Evolutionary conservation across 202 grass and related monocot genomes (phyloP).

Genomic region (Eragrostis tef): DNA sequence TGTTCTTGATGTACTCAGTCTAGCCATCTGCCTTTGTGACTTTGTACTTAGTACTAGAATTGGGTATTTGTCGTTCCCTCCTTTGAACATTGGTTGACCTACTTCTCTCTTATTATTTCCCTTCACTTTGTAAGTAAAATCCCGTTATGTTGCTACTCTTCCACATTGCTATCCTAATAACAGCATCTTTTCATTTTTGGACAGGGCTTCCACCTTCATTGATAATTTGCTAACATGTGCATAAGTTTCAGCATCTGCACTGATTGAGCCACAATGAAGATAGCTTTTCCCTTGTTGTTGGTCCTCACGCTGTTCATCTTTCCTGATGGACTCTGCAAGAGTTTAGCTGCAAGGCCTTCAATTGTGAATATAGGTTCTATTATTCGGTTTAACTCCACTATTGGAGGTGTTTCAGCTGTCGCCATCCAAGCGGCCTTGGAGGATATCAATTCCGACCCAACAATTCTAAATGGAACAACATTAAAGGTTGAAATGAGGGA

Average conservation of each 20-base stretch:
- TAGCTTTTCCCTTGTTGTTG: conserved; percentile 42
- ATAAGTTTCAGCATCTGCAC: conserved; percentile 22
- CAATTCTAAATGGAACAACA: conserved; percentile 70
- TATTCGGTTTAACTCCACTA: conserved; percentile 71
- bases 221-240: conserved; percentile 26
- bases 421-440: conserved; percentile 78
- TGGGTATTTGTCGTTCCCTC: not conserved
- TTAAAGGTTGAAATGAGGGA: conserved; percentile 58
- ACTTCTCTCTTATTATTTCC: not conserved
- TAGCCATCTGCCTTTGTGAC: not conserved
- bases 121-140: conserved; percentile 3
- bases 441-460: conserved; percentile 80
- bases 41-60: too few relatives aligned
- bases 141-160: conserved; percentile 20
- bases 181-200: not conserved
- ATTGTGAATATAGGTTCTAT: conserved; percentile 75
- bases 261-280: conserved; percentile 57
- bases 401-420: conserved; percentile 66
- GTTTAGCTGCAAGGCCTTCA: conserved; percentile 60
- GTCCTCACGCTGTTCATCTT: conserved; percentile 49
- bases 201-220: conserved; percentile 8
- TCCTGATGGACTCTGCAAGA: conserved; percentile 49
- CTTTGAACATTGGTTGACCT: not conserved
- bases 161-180: not conserved
- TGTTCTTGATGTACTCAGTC: not conserved